Conservation (phyloP, 306 rosid genomes). For the Sicyos edulis region DNA sequence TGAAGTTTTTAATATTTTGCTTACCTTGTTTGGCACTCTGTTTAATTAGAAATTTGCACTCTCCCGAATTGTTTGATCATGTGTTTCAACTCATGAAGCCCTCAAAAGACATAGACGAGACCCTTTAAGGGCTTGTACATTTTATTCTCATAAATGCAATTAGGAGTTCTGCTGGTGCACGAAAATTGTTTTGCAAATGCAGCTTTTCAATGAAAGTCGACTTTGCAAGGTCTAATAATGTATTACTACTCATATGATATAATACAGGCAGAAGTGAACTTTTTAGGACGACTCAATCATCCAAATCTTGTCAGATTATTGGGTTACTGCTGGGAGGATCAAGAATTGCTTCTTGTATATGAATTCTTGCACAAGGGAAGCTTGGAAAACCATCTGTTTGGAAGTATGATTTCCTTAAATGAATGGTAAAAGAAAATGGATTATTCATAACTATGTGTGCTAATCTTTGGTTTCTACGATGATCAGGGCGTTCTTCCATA, state of each 20-base stretch:
- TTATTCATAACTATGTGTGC: not conserved
- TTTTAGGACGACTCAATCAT: slow-evolving; percentile 72
- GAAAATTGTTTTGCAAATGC: not conserved
- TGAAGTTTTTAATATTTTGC: not conserved
- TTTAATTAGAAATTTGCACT: not conserved
- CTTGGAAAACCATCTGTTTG: slow-evolving; percentile 82
- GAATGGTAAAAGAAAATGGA: not conserved
- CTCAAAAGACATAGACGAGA: not conserved
- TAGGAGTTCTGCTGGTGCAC: not conserved
- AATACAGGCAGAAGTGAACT: slow-evolving; percentile 72
- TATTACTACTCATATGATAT: slow-evolving; percentile 19
- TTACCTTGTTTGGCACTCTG: slow-evolving; percentile 1
- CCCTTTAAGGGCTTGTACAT: not conserved
- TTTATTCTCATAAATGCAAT: not conserved
- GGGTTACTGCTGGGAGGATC: slow-evolving; percentile 66
- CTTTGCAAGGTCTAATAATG: not conserved
- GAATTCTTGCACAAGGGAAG: slow-evolving; percentile 85
- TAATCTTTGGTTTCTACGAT: slow-evolving; percentile 14
- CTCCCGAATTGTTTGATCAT: not conserved
- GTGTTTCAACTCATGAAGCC: slow-evolving; percentile 8
- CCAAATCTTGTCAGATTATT: slow-evolving; percentile 76
- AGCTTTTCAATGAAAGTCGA: not conserved
- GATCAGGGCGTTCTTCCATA: slow-evolving; percentile 43
- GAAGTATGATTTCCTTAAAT: slow-evolving; percentile 50
- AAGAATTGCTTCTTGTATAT: slow-evolving; percentile 78